Evolutionary conservation across 176 grass and related monocot species (phyloP).

Genomic region (Ensete ventricosum): DNA sequence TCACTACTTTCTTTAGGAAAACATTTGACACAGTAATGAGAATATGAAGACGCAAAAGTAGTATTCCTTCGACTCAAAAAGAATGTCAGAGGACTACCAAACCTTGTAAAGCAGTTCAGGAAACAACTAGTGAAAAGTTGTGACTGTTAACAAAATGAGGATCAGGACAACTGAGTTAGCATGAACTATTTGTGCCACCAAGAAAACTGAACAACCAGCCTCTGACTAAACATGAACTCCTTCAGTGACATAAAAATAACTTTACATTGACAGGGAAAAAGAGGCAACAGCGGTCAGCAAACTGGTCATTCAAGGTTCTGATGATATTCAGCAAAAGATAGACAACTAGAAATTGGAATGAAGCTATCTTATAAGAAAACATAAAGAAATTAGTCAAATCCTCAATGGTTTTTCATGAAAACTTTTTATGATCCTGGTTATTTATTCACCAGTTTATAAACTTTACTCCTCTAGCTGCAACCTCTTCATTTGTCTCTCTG

Average conservation of each 20-base stretch:
- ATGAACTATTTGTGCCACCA: not conserved
- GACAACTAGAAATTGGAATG: not conserved
- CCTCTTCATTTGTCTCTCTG: slow-evolving; percentile 59
- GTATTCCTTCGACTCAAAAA: too few relatives aligned
- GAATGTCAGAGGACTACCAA: not conserved
- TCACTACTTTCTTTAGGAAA: too few relatives aligned
- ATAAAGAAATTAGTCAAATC: not conserved
- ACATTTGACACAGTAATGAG: too few relatives aligned
- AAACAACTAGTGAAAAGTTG: not conserved
- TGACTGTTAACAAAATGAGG: not conserved
- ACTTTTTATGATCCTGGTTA: not conserved
- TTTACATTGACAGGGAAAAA: too few relatives aligned
- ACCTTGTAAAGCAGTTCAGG: not conserved
- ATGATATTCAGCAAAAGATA: not conserved
- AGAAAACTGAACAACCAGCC: not conserved
- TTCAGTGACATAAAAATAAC: not conserved
- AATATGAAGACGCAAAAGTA: too few relatives aligned
- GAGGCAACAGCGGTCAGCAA: not conserved
- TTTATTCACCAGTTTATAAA: slow-evolving; percentile 74
- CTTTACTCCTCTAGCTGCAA: slow-evolving; percentile 62
- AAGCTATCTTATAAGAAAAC: not conserved
- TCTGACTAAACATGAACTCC: not conserved
- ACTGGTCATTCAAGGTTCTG: not conserved
- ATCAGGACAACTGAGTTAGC: not conserved
- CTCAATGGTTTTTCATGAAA: not conserved